A percentile compares a stretch with the other conserved stretches of the same genome.
These are phyloP conservation scores for Tolypocladium inflatum DNA, from an alignment of 2,329 filamentous ascomycete genomes.

Conservation along the genomic window DNA sequence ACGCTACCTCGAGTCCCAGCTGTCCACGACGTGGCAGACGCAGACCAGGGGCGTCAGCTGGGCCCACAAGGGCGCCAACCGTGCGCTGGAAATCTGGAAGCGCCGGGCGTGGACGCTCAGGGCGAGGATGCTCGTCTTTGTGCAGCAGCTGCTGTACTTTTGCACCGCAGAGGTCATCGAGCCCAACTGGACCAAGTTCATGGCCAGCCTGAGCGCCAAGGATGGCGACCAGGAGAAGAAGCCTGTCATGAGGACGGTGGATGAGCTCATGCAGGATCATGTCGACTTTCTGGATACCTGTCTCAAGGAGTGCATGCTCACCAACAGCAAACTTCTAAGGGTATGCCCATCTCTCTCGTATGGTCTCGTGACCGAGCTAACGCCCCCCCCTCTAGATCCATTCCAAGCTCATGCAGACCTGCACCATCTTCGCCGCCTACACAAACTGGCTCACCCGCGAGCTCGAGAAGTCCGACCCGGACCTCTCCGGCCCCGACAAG, in stretches of 20 bases:
- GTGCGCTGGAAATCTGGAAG: constrained; percentile 82
- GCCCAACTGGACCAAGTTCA: constrained; percentile 90
- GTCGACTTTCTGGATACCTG: constrained; percentile 97
- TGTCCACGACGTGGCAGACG: constrained; percentile 83
- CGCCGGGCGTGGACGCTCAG: constrained; percentile 83
- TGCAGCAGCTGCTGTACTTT: constrained; percentile 94
- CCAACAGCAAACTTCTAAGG: constrained; percentile 86
- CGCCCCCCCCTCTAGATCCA: constrained; percentile 59
- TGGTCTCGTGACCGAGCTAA: constrained; percentile 5
- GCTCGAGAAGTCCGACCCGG: constrained; percentile 73
- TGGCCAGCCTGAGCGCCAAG: constrained; percentile 68
- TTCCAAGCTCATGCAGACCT: constrained; percentile 93
- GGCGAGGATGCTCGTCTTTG: constrained; percentile 91
- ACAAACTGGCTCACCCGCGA: constrained; percentile 79
- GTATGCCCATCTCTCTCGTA: constrained; percentile 36
- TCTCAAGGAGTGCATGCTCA: constrained; percentile 97
- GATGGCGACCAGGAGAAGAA: constrained; percentile 27
- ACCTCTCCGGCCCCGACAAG: constrained; percentile 53
- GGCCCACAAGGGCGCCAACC: constrained; percentile 68
- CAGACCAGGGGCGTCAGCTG: constrained; percentile 75
- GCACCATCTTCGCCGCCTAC: constrained; percentile 87
- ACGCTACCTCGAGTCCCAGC: constrained; percentile 77
- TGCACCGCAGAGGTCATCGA: constrained; percentile 96
- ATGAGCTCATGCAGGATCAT: constrained; percentile 98
- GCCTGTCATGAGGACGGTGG: constrained; percentile 62